Percentiles rank a stretch among this genome's conserved stretches.
phyloP scores from a whole-genome alignment of 768 basidiomycete species.

The Serendipita sp. region DNA sequence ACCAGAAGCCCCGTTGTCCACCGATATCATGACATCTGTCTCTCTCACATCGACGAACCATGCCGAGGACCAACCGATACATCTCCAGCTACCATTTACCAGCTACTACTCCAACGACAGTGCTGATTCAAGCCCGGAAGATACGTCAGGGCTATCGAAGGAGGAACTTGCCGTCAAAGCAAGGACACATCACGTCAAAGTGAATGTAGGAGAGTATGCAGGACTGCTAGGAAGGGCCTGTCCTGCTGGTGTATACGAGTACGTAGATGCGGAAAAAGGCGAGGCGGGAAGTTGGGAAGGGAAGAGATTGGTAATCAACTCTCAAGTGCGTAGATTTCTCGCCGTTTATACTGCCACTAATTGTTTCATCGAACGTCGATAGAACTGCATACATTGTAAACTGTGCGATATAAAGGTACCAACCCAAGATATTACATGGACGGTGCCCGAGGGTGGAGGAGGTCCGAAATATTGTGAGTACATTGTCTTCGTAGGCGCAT shows the following conservation, averaged over 20 bases:
- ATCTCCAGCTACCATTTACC: slow-evolving; percentile 48
- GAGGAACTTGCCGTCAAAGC: slow-evolving; percentile 16
- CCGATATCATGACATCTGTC: slow-evolving; percentile 83
- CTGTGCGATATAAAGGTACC: slow-evolving; percentile 93
- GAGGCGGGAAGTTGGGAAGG: slow-evolving; percentile 37
- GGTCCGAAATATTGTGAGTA: slow-evolving; percentile 87
- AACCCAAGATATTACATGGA: slow-evolving; percentile 94
- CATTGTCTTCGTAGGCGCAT: not conserved
- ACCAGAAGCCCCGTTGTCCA: slow-evolving; percentile 78
- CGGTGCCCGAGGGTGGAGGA: slow-evolving; percentile 89
- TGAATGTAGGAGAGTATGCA: slow-evolving; percentile 66
- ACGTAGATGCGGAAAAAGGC: slow-evolving; percentile 51
- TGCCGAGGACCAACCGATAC: slow-evolving; percentile 88
- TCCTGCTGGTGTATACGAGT: slow-evolving; percentile 95
- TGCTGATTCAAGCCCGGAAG: slow-evolving; percentile 15
- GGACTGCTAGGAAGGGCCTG: slow-evolving; percentile 81
- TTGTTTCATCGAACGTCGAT: slow-evolving; percentile 13
- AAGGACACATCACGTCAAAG: slow-evolving; percentile 49
- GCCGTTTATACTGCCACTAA: not conserved
- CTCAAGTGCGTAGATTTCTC: slow-evolving; percentile 44
- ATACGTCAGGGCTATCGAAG: slow-evolving; percentile 14
- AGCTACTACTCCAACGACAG: not conserved
- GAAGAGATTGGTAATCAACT: slow-evolving; percentile 88
- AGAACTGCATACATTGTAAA: slow-evolving; percentile 92
- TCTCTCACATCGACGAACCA: slow-evolving; percentile 89